Evolutionary conservation across 2,329 filamentous ascomycete species (phyloP).

Genomic region (Penicillium sp.): DNA sequence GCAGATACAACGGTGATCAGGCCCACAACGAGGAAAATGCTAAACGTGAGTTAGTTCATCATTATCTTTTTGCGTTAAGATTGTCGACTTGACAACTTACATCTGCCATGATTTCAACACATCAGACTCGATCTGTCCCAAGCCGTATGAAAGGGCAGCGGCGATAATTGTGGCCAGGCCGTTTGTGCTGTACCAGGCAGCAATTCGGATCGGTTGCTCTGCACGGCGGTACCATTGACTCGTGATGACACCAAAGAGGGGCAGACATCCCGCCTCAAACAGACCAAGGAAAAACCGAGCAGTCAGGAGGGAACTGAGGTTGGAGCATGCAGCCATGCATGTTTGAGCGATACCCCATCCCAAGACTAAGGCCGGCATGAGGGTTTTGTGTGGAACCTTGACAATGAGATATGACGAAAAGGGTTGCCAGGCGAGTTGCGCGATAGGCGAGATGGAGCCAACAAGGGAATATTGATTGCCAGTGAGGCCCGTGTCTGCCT

Average conservation of each 20-base stretch:
- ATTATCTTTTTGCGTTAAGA: neutral
- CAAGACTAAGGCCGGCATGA: slow-evolving; percentile 52
- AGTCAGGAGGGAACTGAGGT: slow-evolving; percentile 46
- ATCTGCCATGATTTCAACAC: slow-evolving; percentile 51
- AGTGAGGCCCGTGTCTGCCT: slow-evolving; percentile 48
- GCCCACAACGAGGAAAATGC: slow-evolving; percentile 60
- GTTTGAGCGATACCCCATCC: slow-evolving; percentile 51
- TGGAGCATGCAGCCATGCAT: slow-evolving; percentile 47
- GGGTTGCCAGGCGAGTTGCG: slow-evolving; percentile 59
- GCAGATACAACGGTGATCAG: slow-evolving; percentile 57
- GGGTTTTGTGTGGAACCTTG: slow-evolving; percentile 56
- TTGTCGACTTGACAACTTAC: slow-evolving; percentile 23
- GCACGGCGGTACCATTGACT: slow-evolving; percentile 48
- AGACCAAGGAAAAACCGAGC: slow-evolving; percentile 53
- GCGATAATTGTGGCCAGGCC: slow-evolving; percentile 57
- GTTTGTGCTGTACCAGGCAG: slow-evolving; percentile 64
- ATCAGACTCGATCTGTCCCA: slow-evolving; percentile 52
- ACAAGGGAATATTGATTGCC: slow-evolving; percentile 57
- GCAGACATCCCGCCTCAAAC: slow-evolving; percentile 51
- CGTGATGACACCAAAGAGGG: slow-evolving; percentile 46
- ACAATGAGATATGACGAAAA: slow-evolving; percentile 60
- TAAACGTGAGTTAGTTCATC: slow-evolving; percentile 13
- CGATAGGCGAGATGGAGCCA: slow-evolving; percentile 56
- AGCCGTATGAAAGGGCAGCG: slow-evolving; percentile 54
- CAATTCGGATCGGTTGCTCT: slow-evolving; percentile 61